Percentiles rank a stretch among this genome's conserved stretches.
phyloP scores from a whole-genome alignment of 768 basidiomycete genomes.

The Sporobolomyces roseus region DNA sequence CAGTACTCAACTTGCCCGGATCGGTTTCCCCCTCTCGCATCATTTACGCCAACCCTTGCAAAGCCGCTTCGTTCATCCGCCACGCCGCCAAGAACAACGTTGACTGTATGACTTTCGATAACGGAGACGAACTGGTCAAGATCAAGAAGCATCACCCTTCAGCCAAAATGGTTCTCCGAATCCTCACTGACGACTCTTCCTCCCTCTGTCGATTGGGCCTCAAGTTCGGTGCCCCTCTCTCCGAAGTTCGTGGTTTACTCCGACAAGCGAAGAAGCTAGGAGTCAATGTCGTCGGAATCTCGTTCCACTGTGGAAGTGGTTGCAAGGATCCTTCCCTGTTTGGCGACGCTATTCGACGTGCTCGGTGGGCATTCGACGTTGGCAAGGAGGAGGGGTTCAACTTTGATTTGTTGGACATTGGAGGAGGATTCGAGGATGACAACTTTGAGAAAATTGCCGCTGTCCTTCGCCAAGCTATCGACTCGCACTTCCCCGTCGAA shows the following conservation, averaged over 20 bases:
- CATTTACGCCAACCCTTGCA: conserved; percentile 99
- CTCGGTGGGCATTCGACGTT: conserved; percentile 81
- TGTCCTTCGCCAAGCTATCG: conserved; percentile 67
- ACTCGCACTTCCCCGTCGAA: conserved; percentile 68
- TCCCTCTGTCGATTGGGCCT: conserved; percentile 86
- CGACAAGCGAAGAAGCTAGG: conserved; percentile 69
- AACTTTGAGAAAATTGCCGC: conserved; percentile 75
- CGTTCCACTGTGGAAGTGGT: conserved; percentile 96
- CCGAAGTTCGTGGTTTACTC: conserved; percentile 72
- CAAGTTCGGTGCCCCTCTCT: conserved; percentile 92
- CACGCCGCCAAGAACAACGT: conserved; percentile 74
- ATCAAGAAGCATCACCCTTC: conserved; percentile 71
- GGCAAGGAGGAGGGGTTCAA: conserved; percentile 71
- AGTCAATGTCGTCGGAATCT: conserved; percentile 86
- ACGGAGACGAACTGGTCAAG: conserved; percentile 92
- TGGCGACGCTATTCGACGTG: conserved; percentile 79
- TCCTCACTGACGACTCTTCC: conserved; percentile 96
- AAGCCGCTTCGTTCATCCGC: conserved; percentile 87
- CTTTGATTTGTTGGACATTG: conserved; percentile 83
- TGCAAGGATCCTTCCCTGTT: conserved; percentile 90
- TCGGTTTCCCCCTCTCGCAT: conserved; percentile 69
- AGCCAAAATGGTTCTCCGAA: conserved; percentile 85
- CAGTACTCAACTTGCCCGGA: conserved; percentile 64
- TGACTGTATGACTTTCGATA: conserved; percentile 96
- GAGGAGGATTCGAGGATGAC: conserved; percentile 90